Evolutionary conservation across 2,329 filamentous ascomycete species (phyloP).

Genomic region (Exophiala lecanii-corni): DNA sequence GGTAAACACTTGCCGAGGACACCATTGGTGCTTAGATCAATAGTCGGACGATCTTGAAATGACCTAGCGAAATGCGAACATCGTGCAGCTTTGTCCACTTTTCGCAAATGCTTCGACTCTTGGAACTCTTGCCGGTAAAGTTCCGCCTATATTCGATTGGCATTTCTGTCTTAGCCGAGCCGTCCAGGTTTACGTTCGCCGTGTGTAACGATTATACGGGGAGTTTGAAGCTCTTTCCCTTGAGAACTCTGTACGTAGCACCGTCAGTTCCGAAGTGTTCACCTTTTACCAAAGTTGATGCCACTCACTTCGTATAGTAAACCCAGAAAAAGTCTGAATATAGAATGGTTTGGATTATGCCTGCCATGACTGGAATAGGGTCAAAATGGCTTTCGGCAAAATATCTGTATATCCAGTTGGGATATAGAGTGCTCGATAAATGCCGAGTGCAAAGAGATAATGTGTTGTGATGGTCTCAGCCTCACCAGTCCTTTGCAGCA

Average conservation of each 20-base stretch:
- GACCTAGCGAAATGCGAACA: no score
- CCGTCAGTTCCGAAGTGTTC: neutral
- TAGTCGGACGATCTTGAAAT: no score
- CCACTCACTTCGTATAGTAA: slow-evolving; percentile 84
- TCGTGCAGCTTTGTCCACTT: no score
- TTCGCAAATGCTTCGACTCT: no score
- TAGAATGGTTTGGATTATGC: slow-evolving; percentile 85
- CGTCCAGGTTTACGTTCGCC: no score
- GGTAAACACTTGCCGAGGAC: no score
- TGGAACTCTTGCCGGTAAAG: no score
- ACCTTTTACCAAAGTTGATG: no score
- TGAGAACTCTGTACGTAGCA: slow-evolving; percentile 54
- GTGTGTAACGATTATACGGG: slow-evolving; percentile 62
- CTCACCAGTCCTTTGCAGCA: slow-evolving; percentile 95
- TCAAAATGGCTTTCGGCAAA: slow-evolving; percentile 75
- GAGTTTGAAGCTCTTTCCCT: slow-evolving; percentile 83
- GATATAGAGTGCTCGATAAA: slow-evolving; percentile 92
- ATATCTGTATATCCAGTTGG: slow-evolving; percentile 98
- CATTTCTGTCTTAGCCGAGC: no score
- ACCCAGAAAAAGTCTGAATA: slow-evolving; percentile 99
- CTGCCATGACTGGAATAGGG: slow-evolving; percentile 81
- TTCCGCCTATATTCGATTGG: no score
- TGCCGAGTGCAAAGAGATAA: slow-evolving; percentile 88
- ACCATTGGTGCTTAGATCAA: no score
- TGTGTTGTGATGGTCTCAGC: slow-evolving; percentile 99